phyloP scores from a whole-genome alignment of 352 stramenopile genomes.

The Phytophthora kernoviae region DNA sequence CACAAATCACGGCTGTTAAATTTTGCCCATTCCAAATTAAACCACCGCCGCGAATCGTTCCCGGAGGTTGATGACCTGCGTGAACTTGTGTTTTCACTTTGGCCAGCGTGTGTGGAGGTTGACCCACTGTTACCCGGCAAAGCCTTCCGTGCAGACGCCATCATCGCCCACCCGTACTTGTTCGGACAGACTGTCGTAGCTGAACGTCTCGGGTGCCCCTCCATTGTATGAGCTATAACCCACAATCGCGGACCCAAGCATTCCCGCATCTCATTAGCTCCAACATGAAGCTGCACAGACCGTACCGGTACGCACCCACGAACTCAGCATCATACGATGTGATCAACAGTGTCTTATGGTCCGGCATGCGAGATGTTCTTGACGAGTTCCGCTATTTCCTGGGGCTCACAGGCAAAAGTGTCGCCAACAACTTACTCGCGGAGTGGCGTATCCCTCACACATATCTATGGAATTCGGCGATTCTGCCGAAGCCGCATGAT shows the following conservation, averaged over 20 bases:
- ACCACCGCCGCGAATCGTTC: conserved; percentile 42
- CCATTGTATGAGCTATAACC: conserved; percentile 64
- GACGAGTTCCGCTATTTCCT: conserved; percentile 65
- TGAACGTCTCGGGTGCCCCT: conserved; percentile 77
- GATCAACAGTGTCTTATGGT: conserved; percentile 59
- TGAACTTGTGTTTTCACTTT: conserved; percentile 64
- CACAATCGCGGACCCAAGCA: conserved; percentile 56
- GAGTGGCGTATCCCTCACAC: conserved; percentile 70
- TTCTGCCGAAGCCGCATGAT: conserved; percentile 67
- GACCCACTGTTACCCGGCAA: conserved; percentile 46
- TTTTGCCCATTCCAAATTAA: conserved; percentile 34
- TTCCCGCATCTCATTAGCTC: conserved; percentile 62
- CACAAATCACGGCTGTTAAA: conserved; percentile 45
- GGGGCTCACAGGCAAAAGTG: conserved; percentile 48
- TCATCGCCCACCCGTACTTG: conserved; percentile 67
- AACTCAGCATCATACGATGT: conserved; percentile 65
- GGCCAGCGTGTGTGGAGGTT: conserved; percentile 54
- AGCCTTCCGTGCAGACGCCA: conserved; percentile 70
- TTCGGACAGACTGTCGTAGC: conserved; percentile 69
- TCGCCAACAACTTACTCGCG: conserved; percentile 38
- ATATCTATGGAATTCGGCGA: conserved; percentile 68
- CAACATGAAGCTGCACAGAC: conserved; percentile 45
- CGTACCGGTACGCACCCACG: conserved; percentile 47
- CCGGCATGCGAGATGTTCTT: conserved; percentile 45
- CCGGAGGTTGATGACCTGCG: conserved; percentile 51